A percentile compares a stretch with the other conserved stretches of the same genome.
phyloP scores from a whole-genome alignment of 2,329 filamentous ascomycete genomes.

The Dactylellina haptotyla region DNA sequence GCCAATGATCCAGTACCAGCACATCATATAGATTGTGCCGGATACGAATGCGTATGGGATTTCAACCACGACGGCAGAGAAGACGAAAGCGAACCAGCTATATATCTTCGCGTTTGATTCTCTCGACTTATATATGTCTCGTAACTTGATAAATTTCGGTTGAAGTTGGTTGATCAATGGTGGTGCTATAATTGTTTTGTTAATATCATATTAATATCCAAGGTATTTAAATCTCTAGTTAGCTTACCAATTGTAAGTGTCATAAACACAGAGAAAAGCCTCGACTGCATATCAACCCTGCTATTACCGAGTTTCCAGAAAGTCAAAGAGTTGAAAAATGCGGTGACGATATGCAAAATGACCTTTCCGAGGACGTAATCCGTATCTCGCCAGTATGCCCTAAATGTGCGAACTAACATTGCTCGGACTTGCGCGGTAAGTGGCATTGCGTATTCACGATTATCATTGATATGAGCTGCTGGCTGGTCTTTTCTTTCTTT shows the following conservation, averaged over 20 bases:
- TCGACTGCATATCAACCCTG: constrained; percentile 73
- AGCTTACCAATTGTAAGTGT: constrained; percentile 75
- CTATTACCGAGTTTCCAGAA: constrained; percentile 72
- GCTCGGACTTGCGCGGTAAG: constrained; percentile 67
- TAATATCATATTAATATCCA: constrained; percentile 84
- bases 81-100: constrained; percentile 76
- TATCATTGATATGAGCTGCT: constrained; percentile 64
- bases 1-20: constrained; percentile 66
- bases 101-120: constrained; percentile 84
- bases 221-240: constrained; percentile 73
- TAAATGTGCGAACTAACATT: constrained; percentile 70
- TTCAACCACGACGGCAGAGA: constrained; percentile 73
- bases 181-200: constrained; percentile 68
- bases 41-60: constrained; percentile 75
- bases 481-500: constrained; percentile 63
- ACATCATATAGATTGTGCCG: constrained; percentile 72
- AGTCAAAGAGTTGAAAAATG: constrained; percentile 76
- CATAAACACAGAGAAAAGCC: constrained; percentile 80
- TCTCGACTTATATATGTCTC: constrained; percentile 75
- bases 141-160: constrained; percentile 74
- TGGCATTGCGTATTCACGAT: constrained; percentile 73
- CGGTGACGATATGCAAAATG: constrained; percentile 71
- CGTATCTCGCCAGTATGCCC: constrained; percentile 73
- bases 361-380: constrained; percentile 73
- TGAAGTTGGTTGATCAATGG: constrained; percentile 81